These are phyloP conservation scores for Barnettozyma populi DNA, from an alignment of 805 yeast genomes.

Conservation along the genomic window DNA sequence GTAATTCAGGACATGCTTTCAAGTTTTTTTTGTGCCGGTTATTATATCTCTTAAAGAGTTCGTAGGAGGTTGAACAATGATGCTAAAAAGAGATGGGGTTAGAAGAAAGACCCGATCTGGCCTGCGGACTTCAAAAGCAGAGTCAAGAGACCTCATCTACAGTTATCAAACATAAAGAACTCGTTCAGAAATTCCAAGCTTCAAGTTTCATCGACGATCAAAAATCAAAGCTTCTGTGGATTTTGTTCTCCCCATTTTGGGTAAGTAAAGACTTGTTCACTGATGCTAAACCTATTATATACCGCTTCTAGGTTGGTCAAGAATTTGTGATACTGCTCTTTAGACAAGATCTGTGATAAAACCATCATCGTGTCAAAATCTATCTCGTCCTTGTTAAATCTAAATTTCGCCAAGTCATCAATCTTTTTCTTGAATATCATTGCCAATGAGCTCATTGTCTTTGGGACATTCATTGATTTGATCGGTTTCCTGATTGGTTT, in stretches of 20 bases:
- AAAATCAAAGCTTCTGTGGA: neutral
- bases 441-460: constrained; percentile 3
- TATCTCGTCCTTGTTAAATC: constrained; percentile 7
- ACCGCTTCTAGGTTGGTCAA: constrained; percentile 5
- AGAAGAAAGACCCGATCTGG: constrained; percentile 20
- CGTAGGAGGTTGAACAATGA: constrained; percentile 26
- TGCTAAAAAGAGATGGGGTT: constrained; percentile 26
- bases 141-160: neutral
- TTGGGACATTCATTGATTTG: constrained; percentile 4
- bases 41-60: constrained; percentile 35
- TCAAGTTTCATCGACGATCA: neutral
- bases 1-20: constrained; percentile 45
- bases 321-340: constrained; percentile 5
- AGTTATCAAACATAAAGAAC: neutral
- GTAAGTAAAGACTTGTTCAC: constrained; percentile 9
- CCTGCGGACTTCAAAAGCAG: neutral
- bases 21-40: constrained; percentile 41
- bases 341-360: constrained; percentile 8
- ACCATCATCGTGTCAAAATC: constrained; percentile 15
- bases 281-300: constrained; percentile 2
- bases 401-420: constrained; percentile 5
- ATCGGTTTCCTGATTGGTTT: constrained; percentile 9
- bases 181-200: neutral
- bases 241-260: constrained; percentile 1
- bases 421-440: constrained; percentile 8